Evolutionary conservation across 495 filamentous ascomycete species (phyloP).

Genomic region (Elaphomyces granulatus): DNA sequence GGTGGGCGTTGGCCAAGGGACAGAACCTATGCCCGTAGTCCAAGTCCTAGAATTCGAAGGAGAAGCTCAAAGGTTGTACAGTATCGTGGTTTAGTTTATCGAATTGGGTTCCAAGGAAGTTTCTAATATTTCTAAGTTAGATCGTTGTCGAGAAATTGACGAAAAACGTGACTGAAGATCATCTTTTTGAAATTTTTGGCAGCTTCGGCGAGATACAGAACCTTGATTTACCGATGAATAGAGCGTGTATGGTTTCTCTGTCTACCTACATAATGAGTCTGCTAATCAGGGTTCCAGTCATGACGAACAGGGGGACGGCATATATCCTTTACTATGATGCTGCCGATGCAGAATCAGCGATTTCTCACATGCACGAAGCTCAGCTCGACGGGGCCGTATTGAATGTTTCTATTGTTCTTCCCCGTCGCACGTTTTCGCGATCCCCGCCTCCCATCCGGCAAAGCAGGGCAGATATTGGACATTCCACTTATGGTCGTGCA

Average conservation of each 20-base stretch:
- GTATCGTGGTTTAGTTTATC: neutral
- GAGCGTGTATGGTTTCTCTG: conserved; percentile 47
- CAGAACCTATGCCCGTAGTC: conserved; percentile 35
- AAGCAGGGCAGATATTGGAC: conserved; percentile 18
- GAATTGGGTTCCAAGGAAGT: neutral
- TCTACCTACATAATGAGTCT: conserved; percentile 3
- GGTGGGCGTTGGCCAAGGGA: conserved; percentile 24
- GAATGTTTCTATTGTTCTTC: conserved; percentile 86
- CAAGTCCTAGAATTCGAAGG: conserved; percentile 28
- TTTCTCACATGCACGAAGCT: conserved; percentile 96
- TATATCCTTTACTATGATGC: conserved; percentile 77
- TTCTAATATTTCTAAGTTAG: conserved; percentile 27
- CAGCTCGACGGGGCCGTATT: conserved; percentile 81
- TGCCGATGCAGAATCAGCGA: conserved; percentile 71
- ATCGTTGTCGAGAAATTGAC: conserved; percentile 94
- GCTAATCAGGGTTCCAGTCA: conserved; percentile 64
- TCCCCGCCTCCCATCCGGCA: conserved; percentile 30
- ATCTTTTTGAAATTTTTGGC: conserved; percentile 85
- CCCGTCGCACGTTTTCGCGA: conserved; percentile 49
- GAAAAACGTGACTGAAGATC: conserved; percentile 81
- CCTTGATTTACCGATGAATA: conserved; percentile 79
- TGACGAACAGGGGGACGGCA: conserved; percentile 83
- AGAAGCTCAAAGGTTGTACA: conserved; percentile 43
- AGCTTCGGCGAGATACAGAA: conserved; percentile 74
- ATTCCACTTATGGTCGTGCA: conserved; percentile 21